Evolutionary conservation across 306 rosid species (phyloP).

Genomic region (Purshia tridentata): DNA sequence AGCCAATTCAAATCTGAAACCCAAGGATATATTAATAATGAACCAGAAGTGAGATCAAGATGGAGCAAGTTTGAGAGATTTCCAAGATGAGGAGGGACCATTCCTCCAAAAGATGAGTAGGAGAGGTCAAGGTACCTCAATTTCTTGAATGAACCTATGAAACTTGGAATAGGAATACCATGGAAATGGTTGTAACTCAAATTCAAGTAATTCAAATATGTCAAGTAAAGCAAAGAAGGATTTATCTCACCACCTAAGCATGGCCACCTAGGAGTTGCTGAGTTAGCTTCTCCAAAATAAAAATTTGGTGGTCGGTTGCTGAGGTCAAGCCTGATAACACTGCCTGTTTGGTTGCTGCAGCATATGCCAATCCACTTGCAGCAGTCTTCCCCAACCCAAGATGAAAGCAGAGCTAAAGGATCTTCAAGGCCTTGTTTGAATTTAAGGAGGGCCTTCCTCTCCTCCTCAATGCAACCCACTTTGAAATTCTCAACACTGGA

Average conservation of each 20-base stretch:
- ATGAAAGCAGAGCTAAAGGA: not conserved
- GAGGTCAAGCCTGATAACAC: conserved; percentile 13
- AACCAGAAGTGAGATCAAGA: conserved; percentile 1
- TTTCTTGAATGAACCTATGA: not conserved
- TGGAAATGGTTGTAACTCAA: conserved; percentile 1
- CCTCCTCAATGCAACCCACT: not conserved
- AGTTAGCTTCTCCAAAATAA: too few species aligned
- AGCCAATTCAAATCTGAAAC: not conserved
- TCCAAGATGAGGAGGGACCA: not conserved
- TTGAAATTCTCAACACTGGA: not conserved
- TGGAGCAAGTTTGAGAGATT: not conserved
- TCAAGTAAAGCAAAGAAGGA: not conserved
- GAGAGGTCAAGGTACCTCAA: conserved; percentile 1
- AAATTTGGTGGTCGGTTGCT: too few species aligned
- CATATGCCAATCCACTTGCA: conserved; percentile 15
- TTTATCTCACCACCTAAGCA: conserved; percentile 2
- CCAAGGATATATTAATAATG: not conserved
- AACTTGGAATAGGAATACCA: not conserved
- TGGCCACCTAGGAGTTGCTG: too few species aligned
- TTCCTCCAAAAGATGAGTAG: not conserved
- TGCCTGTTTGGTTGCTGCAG: conserved; percentile 8
- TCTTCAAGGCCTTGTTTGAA: conserved; percentile 14
- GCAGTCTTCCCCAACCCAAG: conserved; percentile 18
- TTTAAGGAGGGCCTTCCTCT: conserved; percentile 10
- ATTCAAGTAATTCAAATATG: conserved; percentile 4